Conservation (phyloP, 2,329 filamentous ascomycete species). For the Akanthomyces lecanii region DNA sequence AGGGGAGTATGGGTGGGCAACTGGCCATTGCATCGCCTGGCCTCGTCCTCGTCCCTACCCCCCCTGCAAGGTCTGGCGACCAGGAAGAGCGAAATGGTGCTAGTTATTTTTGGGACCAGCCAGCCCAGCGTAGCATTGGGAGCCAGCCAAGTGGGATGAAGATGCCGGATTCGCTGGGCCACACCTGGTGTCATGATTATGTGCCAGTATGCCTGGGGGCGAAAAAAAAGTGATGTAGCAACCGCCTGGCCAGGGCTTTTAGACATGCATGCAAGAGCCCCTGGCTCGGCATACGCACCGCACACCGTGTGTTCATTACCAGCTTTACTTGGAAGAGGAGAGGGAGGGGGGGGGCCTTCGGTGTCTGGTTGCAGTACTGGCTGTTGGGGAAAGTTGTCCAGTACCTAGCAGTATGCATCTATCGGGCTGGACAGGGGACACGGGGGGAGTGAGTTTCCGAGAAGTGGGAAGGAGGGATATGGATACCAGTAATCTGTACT, state of each 20-base stretch:
- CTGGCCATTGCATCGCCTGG: background rate
- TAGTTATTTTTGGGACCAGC: background rate
- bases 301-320: background rate
- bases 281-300: background rate
- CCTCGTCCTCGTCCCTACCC: background rate
- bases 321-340: no score
- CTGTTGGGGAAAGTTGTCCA: no score
- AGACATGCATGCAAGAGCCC: background rate
- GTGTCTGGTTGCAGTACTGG: no score
- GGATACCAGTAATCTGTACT: no score
- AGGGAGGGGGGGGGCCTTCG: no score
- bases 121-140: background rate
- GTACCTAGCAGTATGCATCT: background rate
- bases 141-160: background rate
- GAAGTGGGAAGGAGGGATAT: background rate
- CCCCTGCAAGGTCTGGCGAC: background rate
- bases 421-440: background rate
- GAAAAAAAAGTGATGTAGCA: background rate
- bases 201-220: background rate
- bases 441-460: background rate
- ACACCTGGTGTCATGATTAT: no score
- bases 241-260: background rate
- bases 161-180: background rate
- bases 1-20: background rate
- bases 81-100: no score